Evolutionary conservation across 331 rosid genomes (phyloP).

Genomic region (Arachis monticola): DNA sequence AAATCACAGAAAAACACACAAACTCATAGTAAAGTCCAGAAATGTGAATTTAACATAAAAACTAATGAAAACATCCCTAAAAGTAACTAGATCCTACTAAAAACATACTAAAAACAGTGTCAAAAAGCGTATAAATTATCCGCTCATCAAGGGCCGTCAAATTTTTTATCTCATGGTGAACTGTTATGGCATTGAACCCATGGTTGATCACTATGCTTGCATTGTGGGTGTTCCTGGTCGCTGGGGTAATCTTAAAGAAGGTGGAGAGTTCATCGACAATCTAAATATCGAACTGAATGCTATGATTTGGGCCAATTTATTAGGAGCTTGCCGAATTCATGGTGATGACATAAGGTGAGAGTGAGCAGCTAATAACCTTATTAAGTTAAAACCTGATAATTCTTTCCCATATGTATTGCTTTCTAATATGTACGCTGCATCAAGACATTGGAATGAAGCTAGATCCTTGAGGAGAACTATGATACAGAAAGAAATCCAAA

Average conservation of each 20-base stretch:
- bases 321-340: conserved; percentile 86
- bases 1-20: too few species aligned
- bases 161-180: conserved; percentile 61
- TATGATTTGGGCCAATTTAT: conserved; percentile 77
- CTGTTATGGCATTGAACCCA: conserved; percentile 57
- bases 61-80: too few species aligned
- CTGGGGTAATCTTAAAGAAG: conserved; percentile 87
- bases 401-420: conserved; percentile 82
- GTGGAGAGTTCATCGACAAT: conserved; percentile 61
- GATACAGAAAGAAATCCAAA: conserved; percentile 71
- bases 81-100: too few species aligned
- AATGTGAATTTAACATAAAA: too few species aligned
- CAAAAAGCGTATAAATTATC: too few species aligned
- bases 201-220: conserved; percentile 77
- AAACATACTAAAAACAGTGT: too few species aligned
- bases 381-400: conserved; percentile 62
- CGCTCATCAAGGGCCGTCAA: conserved; percentile 51
- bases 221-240: conserved; percentile 89
- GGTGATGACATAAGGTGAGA: conserved; percentile 84
- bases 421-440: conserved; percentile 71
- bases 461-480: conserved; percentile 67
- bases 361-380: conserved; percentile 73
- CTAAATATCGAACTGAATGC: conserved; percentile 55
- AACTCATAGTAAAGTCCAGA: too few species aligned
- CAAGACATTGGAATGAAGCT: conserved; percentile 80